Conservation (phyloP, 306 rosid genomes). For the Potentilla sterilis region DNA sequence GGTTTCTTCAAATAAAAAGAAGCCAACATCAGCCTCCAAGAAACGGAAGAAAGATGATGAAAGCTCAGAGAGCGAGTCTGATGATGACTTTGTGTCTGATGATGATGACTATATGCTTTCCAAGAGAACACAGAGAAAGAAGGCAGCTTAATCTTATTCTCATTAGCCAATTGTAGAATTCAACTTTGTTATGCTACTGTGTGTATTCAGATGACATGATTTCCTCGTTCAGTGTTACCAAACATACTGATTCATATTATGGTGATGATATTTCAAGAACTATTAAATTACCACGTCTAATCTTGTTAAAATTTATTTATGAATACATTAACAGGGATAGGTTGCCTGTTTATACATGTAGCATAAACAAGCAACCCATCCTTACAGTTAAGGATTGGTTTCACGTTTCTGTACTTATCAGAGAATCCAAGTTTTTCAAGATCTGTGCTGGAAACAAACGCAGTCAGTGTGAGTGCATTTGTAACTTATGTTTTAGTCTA, state of each 20-base stretch:
- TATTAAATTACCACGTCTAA: neutral
- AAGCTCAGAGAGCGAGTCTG: constrained; percentile 53
- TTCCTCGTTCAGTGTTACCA: constrained; percentile 7
- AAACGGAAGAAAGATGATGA: constrained; percentile 46
- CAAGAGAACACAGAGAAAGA: constrained; percentile 30
- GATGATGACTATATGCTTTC: neutral
- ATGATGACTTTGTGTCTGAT: constrained; percentile 32
- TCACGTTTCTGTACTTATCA: neutral
- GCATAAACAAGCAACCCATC: neutral
- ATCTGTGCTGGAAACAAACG: neutral
- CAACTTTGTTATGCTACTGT: constrained; percentile 7
- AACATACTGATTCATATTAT: neutral
- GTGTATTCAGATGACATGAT: constrained; percentile 11
- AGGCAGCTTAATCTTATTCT: constrained; percentile 34
- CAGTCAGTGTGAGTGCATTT: neutral
- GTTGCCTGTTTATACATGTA: neutral
- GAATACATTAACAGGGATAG: neutral
- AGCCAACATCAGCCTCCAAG: constrained; percentile 39
- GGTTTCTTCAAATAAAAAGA: constrained; percentile 38
- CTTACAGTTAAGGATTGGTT: neutral
- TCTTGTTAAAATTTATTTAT: neutral
- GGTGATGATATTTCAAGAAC: neutral
- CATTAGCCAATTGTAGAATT: neutral
- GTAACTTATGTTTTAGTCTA: neutral
- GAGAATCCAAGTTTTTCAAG: neutral